phyloP scores from a whole-genome alignment of 2,329 filamentous ascomycete species.

The Lachnellula cervina region DNA sequence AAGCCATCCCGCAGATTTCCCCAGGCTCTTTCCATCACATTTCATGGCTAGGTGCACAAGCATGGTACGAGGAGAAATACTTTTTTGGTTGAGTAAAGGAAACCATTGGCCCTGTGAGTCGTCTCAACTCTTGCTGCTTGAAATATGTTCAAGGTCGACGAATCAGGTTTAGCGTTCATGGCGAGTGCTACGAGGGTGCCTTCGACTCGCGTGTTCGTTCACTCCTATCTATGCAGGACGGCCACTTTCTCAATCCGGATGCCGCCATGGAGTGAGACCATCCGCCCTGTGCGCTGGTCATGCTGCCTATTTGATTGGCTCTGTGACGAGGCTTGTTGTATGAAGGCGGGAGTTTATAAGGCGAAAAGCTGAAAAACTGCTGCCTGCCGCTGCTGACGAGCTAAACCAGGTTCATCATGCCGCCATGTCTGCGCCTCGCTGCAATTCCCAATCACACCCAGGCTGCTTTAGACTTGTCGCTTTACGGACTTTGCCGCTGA shows the following conservation, averaged over 20 bases:
- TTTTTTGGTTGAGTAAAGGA: neutral
- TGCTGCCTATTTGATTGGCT: neutral
- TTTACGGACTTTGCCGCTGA: constrained; percentile 1
- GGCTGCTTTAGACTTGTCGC: constrained; percentile 1
- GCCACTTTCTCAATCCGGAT: neutral
- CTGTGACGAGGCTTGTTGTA: neutral
- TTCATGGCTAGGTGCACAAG: neutral
- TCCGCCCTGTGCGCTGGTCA: neutral
- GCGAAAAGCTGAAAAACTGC: neutral
- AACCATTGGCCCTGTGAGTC: neutral
- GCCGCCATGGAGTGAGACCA: neutral
- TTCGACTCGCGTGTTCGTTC: too few species aligned
- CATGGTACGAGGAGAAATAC: neutral
- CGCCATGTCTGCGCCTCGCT: neutral
- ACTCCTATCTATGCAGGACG: too few species aligned
- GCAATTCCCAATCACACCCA: neutral
- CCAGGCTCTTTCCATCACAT: neutral
- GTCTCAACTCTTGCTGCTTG: neutral
- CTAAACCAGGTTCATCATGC: neutral
- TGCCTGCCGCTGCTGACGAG: neutral
- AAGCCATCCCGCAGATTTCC: neutral
- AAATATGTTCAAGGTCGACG: neutral
- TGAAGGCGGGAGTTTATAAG: neutral
- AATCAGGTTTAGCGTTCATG: neutral
- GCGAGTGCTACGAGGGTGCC: neutral